A percentile compares a stretch with the other conserved stretches of the same genome.
Evolutionary conservation across 192 early-diverging fungal species (phyloP).

Genomic region (Powellomyces hirtus): DNA sequence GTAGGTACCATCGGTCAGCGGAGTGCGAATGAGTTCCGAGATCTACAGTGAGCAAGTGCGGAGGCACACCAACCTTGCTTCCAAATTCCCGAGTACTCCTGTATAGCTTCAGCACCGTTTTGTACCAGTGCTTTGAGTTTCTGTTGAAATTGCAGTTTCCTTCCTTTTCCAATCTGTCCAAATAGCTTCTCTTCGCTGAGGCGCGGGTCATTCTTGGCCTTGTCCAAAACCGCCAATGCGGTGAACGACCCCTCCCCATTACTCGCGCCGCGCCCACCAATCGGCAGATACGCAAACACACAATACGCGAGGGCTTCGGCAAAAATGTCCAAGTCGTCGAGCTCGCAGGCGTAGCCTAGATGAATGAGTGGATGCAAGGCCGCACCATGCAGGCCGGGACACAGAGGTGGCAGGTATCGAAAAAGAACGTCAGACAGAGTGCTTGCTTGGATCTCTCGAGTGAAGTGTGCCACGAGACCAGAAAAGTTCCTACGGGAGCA

Average conservation of each 20-base stretch:
- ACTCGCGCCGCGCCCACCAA: neutral
- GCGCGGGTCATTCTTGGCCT: neutral
- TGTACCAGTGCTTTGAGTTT: neutral
- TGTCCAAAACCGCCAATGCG: neutral
- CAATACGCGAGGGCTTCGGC: constrained; percentile 20
- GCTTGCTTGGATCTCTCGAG: neutral
- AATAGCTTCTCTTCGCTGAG: neutral
- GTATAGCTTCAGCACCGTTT: neutral
- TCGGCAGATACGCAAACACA: constrained; percentile 5
- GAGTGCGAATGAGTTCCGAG: too few species aligned
- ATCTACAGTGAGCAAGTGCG: too few species aligned
- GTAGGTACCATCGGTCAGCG: too few species aligned
- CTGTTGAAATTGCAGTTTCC: neutral
- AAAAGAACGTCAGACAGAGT: neutral
- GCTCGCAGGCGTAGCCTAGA: constrained; percentile 15
- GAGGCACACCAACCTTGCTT: constrained; percentile 8
- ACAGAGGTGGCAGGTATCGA: neutral
- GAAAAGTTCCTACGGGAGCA: neutral
- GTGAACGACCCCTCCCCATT: neutral
- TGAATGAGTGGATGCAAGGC: constrained; percentile 20
- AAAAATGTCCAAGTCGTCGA: neutral
- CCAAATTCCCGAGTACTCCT: constrained; percentile 15
- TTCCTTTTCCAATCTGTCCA: neutral
- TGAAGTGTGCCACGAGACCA: neutral
- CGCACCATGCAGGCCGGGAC: neutral